Percentiles rank a stretch among this genome's conserved stretches.
Evolutionary conservation across 2,329 filamentous ascomycete genomes (phyloP).

Genomic region (Fusarium pseudocircinatum): DNA sequence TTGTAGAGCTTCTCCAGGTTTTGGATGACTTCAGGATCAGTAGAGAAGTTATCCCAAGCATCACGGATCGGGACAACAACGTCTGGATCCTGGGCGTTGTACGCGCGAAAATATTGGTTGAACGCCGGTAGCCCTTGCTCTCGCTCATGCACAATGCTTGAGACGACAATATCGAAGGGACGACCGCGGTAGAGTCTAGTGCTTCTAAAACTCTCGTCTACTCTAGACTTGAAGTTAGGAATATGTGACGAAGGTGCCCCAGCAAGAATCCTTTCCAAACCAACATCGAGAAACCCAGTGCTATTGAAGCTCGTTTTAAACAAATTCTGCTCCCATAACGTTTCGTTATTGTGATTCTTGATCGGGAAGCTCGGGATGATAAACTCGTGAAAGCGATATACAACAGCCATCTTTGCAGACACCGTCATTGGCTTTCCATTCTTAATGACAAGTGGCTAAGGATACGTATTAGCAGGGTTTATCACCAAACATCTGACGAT

Average conservation of each 20-base stretch:
- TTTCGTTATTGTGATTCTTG: not conserved
- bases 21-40: not conserved
- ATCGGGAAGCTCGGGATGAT: not conserved
- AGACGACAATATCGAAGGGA: not conserved
- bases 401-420: not conserved
- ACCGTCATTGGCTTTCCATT: not conserved
- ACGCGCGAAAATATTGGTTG: not conserved
- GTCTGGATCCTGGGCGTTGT: not conserved
- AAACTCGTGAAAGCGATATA: not conserved
- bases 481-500: not conserved
- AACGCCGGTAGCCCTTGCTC: not conserved
- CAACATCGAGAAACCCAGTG: accelerated
- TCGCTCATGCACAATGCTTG: not conserved
- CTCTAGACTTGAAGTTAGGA: not conserved
- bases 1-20: not conserved
- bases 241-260: not conserved
- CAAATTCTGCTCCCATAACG: not conserved
- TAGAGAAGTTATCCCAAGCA: accelerated
- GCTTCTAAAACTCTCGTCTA: not conserved
- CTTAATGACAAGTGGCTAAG: not conserved
- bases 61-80: not conserved
- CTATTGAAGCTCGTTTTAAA: not conserved
- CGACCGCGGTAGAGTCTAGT: accelerated
- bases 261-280: not conserved
- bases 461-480: not conserved